Evolutionary conservation across 768 basidiomycete species (phyloP).

Genomic region (Kwoniella pini): DNA sequence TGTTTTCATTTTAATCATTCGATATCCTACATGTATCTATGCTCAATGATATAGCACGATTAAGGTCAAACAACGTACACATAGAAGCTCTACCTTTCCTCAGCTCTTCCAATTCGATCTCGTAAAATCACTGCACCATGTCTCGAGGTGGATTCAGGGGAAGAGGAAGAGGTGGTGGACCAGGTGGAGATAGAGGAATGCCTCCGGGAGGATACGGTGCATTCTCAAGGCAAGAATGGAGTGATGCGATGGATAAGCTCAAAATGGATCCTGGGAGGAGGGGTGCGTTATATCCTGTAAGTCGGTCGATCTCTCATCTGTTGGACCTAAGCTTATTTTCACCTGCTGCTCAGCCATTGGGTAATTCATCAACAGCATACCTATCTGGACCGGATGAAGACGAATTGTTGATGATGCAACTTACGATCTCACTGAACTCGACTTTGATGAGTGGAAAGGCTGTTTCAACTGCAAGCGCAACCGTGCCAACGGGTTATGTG

Average conservation of each 20-base stretch:
- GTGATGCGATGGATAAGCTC: slow-evolving; percentile 23
- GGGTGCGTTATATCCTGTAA: slow-evolving; percentile 44
- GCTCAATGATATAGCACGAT: neutral
- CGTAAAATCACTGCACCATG: slow-evolving; percentile 16
- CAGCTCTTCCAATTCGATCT: neutral
- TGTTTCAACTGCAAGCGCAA: neutral
- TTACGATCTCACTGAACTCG: slow-evolving; percentile 27
- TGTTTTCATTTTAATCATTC: neutral
- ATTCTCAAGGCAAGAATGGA: slow-evolving; percentile 26
- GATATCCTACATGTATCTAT: neutral
- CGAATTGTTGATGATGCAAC: slow-evolving; percentile 27
- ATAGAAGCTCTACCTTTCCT: too few relatives aligned
- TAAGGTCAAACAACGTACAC: too few relatives aligned
- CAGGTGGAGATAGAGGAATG: slow-evolving; percentile 27
- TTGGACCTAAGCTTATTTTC: too few relatives aligned
- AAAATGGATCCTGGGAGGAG: slow-evolving; percentile 21
- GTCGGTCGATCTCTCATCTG: slow-evolving; percentile 1
- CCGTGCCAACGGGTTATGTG: neutral
- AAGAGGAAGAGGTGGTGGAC: slow-evolving; percentile 37
- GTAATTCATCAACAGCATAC: slow-evolving; percentile 22
- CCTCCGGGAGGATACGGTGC: slow-evolving; percentile 20
- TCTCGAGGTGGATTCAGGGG: slow-evolving; percentile 44
- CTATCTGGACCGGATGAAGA: slow-evolving; percentile 27
- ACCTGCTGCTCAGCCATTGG: slow-evolving; percentile 30
- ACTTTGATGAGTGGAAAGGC: slow-evolving; percentile 22